Percentiles rank a stretch among this genome's conserved stretches.
phyloP scores from a whole-genome alignment of 257 asterid species.

The Capsicum baccatum region DNA sequence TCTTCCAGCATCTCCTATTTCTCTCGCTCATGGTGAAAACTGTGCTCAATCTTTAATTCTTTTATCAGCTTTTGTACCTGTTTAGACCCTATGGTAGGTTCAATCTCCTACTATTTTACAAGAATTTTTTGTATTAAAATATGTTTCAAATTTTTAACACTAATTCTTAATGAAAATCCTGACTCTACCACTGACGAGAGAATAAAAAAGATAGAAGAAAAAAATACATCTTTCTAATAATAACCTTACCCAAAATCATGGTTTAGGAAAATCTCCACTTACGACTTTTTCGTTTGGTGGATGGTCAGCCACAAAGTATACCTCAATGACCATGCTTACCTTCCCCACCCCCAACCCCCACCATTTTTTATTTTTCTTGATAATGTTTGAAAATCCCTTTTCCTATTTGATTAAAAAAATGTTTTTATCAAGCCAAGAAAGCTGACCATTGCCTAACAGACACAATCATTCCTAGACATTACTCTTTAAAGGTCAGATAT shows the following conservation, averaged over 20 bases:
- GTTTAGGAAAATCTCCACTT: slow-evolving; percentile 59
- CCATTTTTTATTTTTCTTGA: neutral
- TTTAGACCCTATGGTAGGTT: no score
- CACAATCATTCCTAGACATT: slow-evolving; percentile 60
- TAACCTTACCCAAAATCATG: slow-evolving; percentile 44
- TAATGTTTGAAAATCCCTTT: slow-evolving; percentile 1
- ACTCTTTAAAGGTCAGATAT: slow-evolving; percentile 43
- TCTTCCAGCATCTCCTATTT: no score
- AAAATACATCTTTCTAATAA: neutral
- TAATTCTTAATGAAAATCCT: no score
- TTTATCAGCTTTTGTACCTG: no score
- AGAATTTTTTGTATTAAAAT: no score
- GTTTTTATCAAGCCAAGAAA: slow-evolving; percentile 37
- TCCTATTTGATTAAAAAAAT: slow-evolving; percentile 14
- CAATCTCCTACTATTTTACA: no score
- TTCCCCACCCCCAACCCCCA: neutral
- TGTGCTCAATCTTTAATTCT: no score
- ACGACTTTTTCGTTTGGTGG: slow-evolving; percentile 40
- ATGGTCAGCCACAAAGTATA: slow-evolving; percentile 35
- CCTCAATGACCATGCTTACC: slow-evolving; percentile 28
- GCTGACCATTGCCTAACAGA: slow-evolving; percentile 57
- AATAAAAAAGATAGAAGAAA: neutral
- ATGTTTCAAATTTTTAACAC: no score
- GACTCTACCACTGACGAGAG: no score
- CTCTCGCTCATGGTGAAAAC: no score